Evolutionary conservation across 495 filamentous ascomycete genomes (phyloP).

Genomic region (Aspergillus nidulans): DNA sequence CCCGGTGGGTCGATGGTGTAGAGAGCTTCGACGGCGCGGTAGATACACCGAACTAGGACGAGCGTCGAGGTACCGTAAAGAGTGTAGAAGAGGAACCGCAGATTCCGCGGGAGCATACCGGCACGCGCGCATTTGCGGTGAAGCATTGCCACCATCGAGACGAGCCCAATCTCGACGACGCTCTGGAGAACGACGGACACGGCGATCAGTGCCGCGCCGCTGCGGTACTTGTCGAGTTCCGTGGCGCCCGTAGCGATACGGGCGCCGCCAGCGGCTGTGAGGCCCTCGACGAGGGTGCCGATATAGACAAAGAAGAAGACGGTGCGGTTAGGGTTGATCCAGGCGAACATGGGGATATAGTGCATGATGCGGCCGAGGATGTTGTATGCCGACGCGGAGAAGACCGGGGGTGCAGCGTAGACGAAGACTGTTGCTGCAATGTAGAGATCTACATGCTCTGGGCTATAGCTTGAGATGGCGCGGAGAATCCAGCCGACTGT

Average conservation of each 20-base stretch:
- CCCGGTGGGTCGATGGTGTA: slow-evolving; percentile 15
- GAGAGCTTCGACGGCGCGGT: slow-evolving; percentile 35
- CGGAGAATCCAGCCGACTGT: slow-evolving; percentile 41
- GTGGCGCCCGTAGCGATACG: slow-evolving; percentile 25
- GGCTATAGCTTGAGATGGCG: slow-evolving; percentile 33
- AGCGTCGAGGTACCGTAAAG: slow-evolving; percentile 36
- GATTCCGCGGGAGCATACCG: slow-evolving; percentile 26
- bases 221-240: slow-evolving; percentile 18
- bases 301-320: slow-evolving; percentile 11
- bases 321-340: slow-evolving; percentile 36
- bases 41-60: slow-evolving; percentile 17
- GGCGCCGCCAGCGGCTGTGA: slow-evolving; percentile 37
- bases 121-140: slow-evolving; percentile 25
- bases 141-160: slow-evolving; percentile 31
- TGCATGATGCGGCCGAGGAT: slow-evolving; percentile 51
- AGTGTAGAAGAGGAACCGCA: slow-evolving; percentile 30
- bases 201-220: slow-evolving; percentile 29
- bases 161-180: slow-evolving; percentile 29
- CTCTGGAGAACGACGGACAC: slow-evolving; percentile 33
- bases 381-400: slow-evolving; percentile 57
- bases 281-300: slow-evolving; percentile 23
- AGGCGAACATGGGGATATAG: slow-evolving; percentile 39
- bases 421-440: slow-evolving; percentile 49
- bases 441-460: slow-evolving; percentile 36
- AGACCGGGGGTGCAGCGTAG: slow-evolving; percentile 50